Evolutionary conservation across 257 asterid species (phyloP).

Genomic region (Nicotiana knightiana): DNA sequence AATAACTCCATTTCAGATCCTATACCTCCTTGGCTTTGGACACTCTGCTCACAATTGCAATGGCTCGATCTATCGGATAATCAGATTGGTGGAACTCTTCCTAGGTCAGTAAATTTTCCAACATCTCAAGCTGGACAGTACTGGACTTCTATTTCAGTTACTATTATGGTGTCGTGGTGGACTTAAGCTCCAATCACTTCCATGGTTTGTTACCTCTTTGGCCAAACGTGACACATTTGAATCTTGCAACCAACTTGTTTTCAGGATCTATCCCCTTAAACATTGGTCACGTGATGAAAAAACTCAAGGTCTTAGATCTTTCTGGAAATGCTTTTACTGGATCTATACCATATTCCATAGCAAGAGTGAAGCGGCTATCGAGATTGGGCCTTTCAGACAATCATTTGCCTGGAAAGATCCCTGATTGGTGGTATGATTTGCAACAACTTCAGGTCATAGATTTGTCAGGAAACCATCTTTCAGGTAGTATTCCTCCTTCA

Average conservation of each 20-base stretch:
- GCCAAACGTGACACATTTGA: neutral
- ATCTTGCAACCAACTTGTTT: neutral
- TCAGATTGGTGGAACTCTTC: neutral
- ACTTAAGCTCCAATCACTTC: neutral
- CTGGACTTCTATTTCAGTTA: neutral
- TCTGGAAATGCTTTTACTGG: constrained; percentile 11
- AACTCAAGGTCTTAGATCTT: neutral
- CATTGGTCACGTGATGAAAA: neutral
- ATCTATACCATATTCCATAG: neutral
- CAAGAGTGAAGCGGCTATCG: neutral
- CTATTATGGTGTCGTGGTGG: neutral
- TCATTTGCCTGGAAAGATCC: constrained; percentile 9
- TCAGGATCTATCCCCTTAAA: constrained; percentile 5
- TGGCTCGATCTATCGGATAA: neutral
- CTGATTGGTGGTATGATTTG: neutral
- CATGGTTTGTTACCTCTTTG: neutral
- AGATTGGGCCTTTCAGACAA: constrained; percentile 6
- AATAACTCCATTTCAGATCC: constrained; percentile 11
- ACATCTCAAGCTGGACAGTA: neutral
- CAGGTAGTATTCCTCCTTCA: constrained; percentile 8
- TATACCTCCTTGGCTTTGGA: constrained; percentile 27
- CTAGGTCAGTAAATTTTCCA: neutral
- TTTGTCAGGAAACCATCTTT: constrained; percentile 14
- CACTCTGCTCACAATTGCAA: neutral
- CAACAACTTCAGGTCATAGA: constrained; percentile 10